Evolutionary conservation across 306 rosid genomes (phyloP), one percentile per base, ranked within the genome.

Genomic region (Cucurbita moschata): DNA sequence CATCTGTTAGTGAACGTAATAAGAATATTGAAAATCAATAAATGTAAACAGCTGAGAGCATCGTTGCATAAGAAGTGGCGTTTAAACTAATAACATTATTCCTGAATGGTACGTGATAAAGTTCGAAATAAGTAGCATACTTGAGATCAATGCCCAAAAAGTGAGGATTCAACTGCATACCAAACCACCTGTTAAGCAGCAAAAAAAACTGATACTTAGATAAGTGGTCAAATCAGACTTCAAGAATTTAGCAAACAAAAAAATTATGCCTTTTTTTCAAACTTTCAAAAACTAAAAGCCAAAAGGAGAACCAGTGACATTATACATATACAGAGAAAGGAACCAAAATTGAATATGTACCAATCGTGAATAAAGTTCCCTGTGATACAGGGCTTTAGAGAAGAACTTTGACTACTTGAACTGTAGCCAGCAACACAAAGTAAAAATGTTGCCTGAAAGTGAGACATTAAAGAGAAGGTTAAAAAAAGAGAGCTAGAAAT

Each of bases 91-190:
- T 35, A 30, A 50, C 23, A 52, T 30, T 70, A 50, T 70, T 52
- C 58, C 40, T 50, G 57, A 46, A 50, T 70, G 46, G 73, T 10
- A 35, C 8, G 37, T 9, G 46, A 51, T 15, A 35, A 16, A 49
- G 59, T 70, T 73, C 35, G 30, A 72, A 84, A 35, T 40, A 71
- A 73, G 79, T 84, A 80, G 82, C 99, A 80, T 88, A 91, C 99
- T 95, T 95, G 87, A 95, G 96, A 83, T 95, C 99, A 70, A 95
- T 89, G 70, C 92, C 84, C 88, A 91, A 69, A 83, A 89, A 88
- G 40, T 84, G 96, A 76, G 99, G 96, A 83, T 95, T 95, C 79
- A 95, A 85, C 89, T 95, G 97, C 71, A 89, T 88, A 44, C 97
- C 99, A 82, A 91, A 84, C 97, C 99, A 91, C 99, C 99, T 95